These are phyloP conservation scores for Ephemerocybe angulata DNA, from an alignment of 768 basidiomycete genomes.

Conservation along the genomic window DNA sequence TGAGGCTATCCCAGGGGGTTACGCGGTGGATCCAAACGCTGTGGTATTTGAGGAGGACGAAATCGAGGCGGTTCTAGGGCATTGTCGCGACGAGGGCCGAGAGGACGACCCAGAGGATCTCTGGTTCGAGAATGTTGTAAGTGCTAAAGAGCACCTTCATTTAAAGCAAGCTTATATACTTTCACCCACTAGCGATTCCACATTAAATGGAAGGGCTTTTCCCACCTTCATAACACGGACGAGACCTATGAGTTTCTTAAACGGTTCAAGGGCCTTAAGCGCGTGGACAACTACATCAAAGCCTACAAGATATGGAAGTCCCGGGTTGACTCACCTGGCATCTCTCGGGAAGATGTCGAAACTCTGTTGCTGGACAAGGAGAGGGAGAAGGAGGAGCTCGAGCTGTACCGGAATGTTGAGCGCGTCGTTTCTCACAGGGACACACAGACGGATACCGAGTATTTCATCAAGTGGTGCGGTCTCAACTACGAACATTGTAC, in stretches of 20 bases:
- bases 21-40: constrained; percentile 50
- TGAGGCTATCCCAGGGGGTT: constrained; percentile 52
- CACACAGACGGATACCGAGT: constrained; percentile 57
- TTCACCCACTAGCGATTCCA: constrained; percentile 74
- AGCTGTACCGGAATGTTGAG: constrained; percentile 88
- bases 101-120: constrained; percentile 74
- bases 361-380: constrained; percentile 86
- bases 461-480: constrained; percentile 96
- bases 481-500: constrained; percentile 94
- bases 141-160: constrained; percentile 19
- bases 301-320: constrained; percentile 73
- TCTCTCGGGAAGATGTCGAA: constrained; percentile 86
- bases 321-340: constrained; percentile 57
- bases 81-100: constrained; percentile 80
- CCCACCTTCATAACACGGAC: constrained; percentile 98
- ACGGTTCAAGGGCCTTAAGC: constrained; percentile 91
- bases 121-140: constrained; percentile 85
- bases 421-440: constrained; percentile 82
- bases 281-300: constrained; percentile 99
- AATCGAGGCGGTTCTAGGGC: constrained; percentile 88
- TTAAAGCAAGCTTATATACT: constrained; percentile 8
- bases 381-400: constrained; percentile 86
- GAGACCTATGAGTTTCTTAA: constrained; percentile 96
- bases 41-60: constrained; percentile 73
- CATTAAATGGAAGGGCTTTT: constrained; percentile 99